A percentile compares a stretch with the other conserved stretches of the same genome.
phyloP scores from a whole-genome alignment of 2,329 filamentous ascomycete species.

The Juglanconis sp. region DNA sequence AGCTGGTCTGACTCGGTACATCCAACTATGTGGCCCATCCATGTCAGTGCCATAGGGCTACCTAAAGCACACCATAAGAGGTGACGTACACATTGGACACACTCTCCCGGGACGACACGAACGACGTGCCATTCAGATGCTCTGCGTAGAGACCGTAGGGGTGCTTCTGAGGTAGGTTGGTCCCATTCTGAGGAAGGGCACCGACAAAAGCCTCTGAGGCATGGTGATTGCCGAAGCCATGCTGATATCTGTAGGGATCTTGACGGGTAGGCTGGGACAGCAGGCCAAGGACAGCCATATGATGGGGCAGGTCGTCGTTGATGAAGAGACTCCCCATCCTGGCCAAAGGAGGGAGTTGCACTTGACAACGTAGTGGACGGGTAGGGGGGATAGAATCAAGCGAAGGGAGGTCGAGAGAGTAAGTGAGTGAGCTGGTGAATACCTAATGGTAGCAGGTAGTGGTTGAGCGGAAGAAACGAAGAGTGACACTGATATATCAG shows the following conservation, averaged over 20 bases:
- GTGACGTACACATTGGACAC: conserved; percentile 22
- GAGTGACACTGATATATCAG: too few species aligned
- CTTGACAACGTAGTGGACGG: neutral
- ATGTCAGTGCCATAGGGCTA: conserved; percentile 8
- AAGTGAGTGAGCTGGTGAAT: too few species aligned
- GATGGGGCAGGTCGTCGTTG: conserved; percentile 14
- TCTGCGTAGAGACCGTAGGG: conserved; percentile 29
- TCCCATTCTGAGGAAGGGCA: conserved; percentile 11
- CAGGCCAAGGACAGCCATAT: conserved; percentile 9
- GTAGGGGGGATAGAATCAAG: neutral
- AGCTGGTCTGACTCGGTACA: conserved; percentile 29
- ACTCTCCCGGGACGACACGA: conserved; percentile 23
- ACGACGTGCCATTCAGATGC: conserved; percentile 28
- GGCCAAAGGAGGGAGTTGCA: neutral
- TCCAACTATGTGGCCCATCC: conserved; percentile 21
- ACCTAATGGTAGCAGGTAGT: too few species aligned
- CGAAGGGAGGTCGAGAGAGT: too few species aligned
- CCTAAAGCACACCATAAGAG: neutral
- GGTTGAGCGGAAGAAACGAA: too few species aligned
- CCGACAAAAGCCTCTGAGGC: conserved; percentile 13
- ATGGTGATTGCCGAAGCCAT: conserved; percentile 13
- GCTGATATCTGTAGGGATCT: conserved; percentile 15
- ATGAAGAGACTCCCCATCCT: conserved; percentile 12
- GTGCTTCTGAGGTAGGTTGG: conserved; percentile 26
- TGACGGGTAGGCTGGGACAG: conserved; percentile 4